These are phyloP conservation scores for Penicillium occitanis DNA, from an alignment of 2,329 filamentous ascomycete species.

Conservation along the genomic window DNA sequence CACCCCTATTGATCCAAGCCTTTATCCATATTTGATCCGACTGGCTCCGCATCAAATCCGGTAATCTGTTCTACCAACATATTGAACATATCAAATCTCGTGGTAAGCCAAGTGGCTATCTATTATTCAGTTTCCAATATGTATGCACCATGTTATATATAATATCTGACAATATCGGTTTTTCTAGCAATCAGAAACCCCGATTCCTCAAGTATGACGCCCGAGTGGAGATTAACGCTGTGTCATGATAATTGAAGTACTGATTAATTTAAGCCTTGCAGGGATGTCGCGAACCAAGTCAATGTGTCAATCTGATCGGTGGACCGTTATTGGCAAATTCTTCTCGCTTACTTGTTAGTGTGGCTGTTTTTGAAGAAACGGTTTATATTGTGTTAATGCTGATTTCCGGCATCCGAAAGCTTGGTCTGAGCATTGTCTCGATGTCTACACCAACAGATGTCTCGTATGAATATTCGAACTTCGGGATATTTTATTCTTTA, in stretches of 20 bases:
- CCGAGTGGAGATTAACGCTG: constrained; percentile 6
- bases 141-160: neutral
- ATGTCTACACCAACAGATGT: too few species aligned
- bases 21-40: neutral
- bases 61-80: neutral
- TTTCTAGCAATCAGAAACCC: constrained; percentile 6
- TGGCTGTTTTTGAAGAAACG: neutral
- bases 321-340: neutral
- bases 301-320: neutral
- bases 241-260: too few species aligned
- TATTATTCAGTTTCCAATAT: neutral
- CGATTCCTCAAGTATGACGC: neutral
- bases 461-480: neutral
- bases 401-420: neutral
- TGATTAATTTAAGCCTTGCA: constrained; percentile 12
- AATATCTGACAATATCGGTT: neutral
- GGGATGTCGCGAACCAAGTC: neutral
- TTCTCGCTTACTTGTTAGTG: neutral
- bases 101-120: neutral
- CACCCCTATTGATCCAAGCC: neutral
- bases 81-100: neutral
- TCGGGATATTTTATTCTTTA: neutral
- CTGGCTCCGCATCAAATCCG: neutral
- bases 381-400: neutral
- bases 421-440: neutral